Base-by-base conservation (phyloP, 2,329 filamentous ascomycete genomes). In the Ceratocystis ficicola region DNA sequence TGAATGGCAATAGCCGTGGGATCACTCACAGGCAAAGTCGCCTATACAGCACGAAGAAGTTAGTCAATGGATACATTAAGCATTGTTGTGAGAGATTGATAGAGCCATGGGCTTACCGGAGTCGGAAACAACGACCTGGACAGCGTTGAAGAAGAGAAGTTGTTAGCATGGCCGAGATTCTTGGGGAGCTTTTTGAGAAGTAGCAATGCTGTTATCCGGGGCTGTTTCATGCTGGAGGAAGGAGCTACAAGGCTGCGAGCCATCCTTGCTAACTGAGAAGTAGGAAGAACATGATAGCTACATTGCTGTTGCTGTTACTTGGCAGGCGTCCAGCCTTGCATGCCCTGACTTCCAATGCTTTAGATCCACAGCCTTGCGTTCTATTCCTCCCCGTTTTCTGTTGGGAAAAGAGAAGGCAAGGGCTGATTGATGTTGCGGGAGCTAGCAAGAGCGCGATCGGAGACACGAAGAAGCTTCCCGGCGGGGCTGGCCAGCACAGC, bases 41-140 rank as follows among this genome's bases (percentile, higher is more conserved):
- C 86, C 84, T 87, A 74, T 69, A 66, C 65, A 68, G 68, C 69
- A 73, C 57, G 70, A 67, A 72, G 73, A 72, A 74, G 72, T 57
- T 57, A 57, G 52, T 30, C 50, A 57, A 15, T 28, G 5, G 22
- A 2, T 6, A 71, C 74, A 48, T 2, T 1, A 5, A 28, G 1
- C 2, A 30, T 15, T 20, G 12, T 28, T 20, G 59, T 41, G 10
- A n/a, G 7, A 46, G 22, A 25, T n/a, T 20, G 17, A 41, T 5
- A 12, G n/a, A 62, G 17, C 17, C 30, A 41, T 32, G 71, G 75
- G 76, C 82, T 80, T 88, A 87, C 92, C 94, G 78, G 93, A 96
- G 82, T 97, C 94, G 78, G 89, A 93, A 78, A 97, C 94, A 75
- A 97, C 94, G 70, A 90, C 88, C 90, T 94, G 36, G n/a, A 75